Percentiles rank a stretch among this genome's conserved stretches.
These are phyloP conservation scores for Ramalina intermedia DNA, from an alignment of 495 filamentous ascomycete genomes.

Conservation along the genomic window DNA sequence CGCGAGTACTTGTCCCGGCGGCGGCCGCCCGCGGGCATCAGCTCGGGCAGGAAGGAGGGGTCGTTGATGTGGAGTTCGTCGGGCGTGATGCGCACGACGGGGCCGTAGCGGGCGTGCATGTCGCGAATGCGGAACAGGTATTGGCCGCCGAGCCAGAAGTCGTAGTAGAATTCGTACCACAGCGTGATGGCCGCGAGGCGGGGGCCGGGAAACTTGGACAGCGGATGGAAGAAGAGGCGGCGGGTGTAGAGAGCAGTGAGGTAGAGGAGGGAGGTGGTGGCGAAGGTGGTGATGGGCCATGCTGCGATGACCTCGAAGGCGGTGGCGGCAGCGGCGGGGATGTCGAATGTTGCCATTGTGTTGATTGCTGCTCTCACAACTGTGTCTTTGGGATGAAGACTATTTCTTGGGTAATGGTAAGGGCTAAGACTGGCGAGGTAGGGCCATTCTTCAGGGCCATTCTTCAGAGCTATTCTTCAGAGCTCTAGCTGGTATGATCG, in stretches of 20 bases:
- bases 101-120: slow-evolving; percentile 11
- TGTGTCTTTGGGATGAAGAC: too few species aligned
- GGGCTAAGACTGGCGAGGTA: too few species aligned
- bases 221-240: slow-evolving; percentile 19
- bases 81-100: slow-evolving; percentile 15
- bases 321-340: too few species aligned
- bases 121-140: slow-evolving; percentile 10
- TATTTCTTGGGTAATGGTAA: too few species aligned
- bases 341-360: too few species aligned
- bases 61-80: slow-evolving; percentile 17
- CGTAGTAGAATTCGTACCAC: slow-evolving; percentile 21
- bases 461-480: too few species aligned
- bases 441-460: too few species aligned
- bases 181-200: slow-evolving; percentile 18
- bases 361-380: too few species aligned
- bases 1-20: slow-evolving; percentile 6
- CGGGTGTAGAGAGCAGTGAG: slow-evolving; percentile 10
- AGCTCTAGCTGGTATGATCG: too few species aligned
- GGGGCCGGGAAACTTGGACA: slow-evolving; percentile 21
- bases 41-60: slow-evolving; percentile 8
- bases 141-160: slow-evolving; percentile 7
- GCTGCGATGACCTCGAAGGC: neutral
- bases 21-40: slow-evolving; percentile 6
- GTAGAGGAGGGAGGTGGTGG: neutral
- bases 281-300: neutral